Evolutionary conservation across 768 basidiomycete genomes (phyloP).

Genomic region (Cyclocybe cylindracea): DNA sequence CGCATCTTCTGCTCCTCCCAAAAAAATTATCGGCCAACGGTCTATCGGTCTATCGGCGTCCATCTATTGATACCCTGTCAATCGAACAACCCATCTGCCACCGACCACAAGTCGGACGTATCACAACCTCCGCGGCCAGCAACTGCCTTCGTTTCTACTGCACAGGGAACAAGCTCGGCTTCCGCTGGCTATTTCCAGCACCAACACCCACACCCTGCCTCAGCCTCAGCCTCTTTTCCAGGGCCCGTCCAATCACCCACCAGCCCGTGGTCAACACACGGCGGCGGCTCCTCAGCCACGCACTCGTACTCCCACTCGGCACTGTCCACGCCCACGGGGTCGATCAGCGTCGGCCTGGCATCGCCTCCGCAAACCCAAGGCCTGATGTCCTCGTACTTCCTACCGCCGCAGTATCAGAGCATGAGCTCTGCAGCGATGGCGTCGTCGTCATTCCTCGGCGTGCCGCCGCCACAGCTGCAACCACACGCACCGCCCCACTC

Average conservation of each 20-base stretch:
- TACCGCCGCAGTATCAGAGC: conserved; percentile 8
- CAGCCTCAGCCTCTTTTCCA: not conserved
- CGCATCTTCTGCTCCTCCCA: not conserved
- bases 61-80: conserved; percentile 1
- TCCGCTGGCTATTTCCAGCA: conserved; percentile 4
- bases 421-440: conserved; percentile 8
- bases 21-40: not conserved
- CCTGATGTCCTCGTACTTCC: not conserved
- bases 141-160: conserved; percentile 2
- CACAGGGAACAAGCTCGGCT: not conserved
- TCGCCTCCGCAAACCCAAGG: not conserved
- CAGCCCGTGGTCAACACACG: conserved; percentile 7
- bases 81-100: not conserved
- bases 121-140: conserved; percentile 12
- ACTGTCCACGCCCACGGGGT: conserved; percentile 1
- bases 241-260: not conserved
- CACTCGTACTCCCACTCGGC: conserved; percentile 1
- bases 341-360: not conserved
- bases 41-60: not conserved
- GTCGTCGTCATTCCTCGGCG: not conserved
- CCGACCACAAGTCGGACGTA: conserved; percentile 2
- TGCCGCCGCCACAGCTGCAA: too few relatives aligned
- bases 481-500: not conserved
- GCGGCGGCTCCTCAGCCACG: conserved; percentile 3
- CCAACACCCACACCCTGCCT: not conserved